phyloP scores from a whole-genome alignment of 352 stramenopile species.

The Globisporangium echinulatum region DNA sequence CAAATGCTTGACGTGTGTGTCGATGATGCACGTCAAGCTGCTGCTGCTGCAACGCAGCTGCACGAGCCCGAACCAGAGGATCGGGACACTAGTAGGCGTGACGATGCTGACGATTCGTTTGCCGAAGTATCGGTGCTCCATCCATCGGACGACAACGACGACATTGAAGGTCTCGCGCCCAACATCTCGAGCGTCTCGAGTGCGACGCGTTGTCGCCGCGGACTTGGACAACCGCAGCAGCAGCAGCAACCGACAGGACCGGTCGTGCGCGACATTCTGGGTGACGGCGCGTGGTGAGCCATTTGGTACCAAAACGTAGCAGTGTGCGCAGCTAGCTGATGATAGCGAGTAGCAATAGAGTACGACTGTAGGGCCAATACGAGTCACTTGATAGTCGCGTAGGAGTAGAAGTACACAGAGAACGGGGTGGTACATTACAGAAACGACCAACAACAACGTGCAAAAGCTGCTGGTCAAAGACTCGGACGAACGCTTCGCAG shows the following conservation, averaged over 20 bases:
- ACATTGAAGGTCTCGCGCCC: slow-evolving; percentile 43
- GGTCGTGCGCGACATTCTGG: slow-evolving; percentile 37
- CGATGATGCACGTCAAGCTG: slow-evolving; percentile 10
- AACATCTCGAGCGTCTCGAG: slow-evolving; percentile 15
- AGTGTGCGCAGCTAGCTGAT: not conserved
- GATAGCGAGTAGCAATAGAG: not conserved
- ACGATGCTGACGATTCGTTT: slow-evolving; percentile 1
- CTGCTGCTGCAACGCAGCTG: slow-evolving; percentile 3
- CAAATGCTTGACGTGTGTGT: slow-evolving; percentile 18
- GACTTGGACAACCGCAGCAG: not conserved
- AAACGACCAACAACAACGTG: no score
- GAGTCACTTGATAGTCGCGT: no score
- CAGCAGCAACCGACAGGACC: slow-evolving; percentile 12
- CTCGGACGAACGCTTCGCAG: no score
- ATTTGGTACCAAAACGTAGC: not conserved
- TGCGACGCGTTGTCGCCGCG: not conserved
- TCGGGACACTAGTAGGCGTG: not conserved
- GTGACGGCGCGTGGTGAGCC: slow-evolving; percentile 14
- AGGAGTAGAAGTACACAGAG: no score
- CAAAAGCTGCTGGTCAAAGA: no score
- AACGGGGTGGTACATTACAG: no score
- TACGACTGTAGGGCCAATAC: no score
- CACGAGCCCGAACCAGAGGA: slow-evolving; percentile 23
- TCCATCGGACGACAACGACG: slow-evolving; percentile 19
- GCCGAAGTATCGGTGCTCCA: slow-evolving; percentile 33